These are phyloP conservation scores for Tubosaeta sp. DNA, from an alignment of 768 basidiomycete species.

Conservation along the genomic window DNA sequence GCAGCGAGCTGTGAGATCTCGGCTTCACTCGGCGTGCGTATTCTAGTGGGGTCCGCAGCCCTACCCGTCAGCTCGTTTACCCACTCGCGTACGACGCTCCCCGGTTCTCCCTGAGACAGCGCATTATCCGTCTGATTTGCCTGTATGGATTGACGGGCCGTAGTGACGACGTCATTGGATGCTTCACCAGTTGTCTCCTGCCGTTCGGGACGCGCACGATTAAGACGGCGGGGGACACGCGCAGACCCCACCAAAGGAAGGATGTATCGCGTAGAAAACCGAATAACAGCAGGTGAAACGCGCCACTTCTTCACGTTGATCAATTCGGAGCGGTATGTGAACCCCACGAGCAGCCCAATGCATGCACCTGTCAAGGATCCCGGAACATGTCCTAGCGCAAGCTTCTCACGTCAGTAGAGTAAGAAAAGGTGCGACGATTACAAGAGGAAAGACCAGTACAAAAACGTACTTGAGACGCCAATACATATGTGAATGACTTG, in stretches of 20 bases:
- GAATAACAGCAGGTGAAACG: conserved; percentile 54
- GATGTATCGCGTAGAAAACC: conserved; percentile 54
- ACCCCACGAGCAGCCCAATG: conserved; percentile 66
- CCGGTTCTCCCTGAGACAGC: conserved; percentile 22
- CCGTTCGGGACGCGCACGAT: conserved; percentile 69
- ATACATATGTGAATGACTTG: conserved; percentile 68
- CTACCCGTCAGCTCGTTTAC: conserved; percentile 75
- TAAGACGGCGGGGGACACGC: conserved; percentile 59
- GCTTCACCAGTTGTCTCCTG: conserved; percentile 15
- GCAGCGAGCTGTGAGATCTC: conserved; percentile 70
- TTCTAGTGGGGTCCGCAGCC: conserved; percentile 49
- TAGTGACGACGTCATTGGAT: conserved; percentile 60
- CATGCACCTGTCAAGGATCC: conserved; percentile 57
- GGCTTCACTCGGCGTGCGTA: conserved; percentile 67
- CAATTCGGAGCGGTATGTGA: conserved; percentile 80
- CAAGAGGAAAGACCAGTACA: background rate
- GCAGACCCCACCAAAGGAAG: conserved; percentile 65
- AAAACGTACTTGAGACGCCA: conserved; percentile 63
- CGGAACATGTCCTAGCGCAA: conserved; percentile 64
- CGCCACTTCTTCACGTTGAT: conserved; percentile 78
- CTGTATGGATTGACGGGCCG: conserved; percentile 41
- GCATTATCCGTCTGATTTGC: conserved; percentile 20
- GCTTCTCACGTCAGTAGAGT: conserved; percentile 37
- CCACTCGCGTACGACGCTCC: conserved; percentile 68
- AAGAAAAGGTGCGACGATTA: background rate